Evolutionary conservation across 1,284 basidiomycete genomes (phyloP).

Genomic region (Thelephora terrestris): DNA sequence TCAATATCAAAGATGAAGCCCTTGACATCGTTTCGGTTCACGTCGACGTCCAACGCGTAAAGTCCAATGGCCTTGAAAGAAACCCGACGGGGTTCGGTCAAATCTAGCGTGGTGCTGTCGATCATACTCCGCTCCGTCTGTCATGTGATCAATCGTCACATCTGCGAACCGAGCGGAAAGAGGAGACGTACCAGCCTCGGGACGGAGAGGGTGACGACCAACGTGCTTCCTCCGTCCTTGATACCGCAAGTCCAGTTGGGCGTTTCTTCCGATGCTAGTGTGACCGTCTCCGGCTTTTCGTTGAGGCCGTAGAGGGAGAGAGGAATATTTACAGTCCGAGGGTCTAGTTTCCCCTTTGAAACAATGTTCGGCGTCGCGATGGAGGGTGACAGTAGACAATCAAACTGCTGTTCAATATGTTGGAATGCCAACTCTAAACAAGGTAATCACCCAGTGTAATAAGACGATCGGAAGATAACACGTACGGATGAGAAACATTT

Average conservation of each 20-base stretch:
- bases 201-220: conserved; percentile 39
- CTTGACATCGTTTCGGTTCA: conserved; percentile 31
- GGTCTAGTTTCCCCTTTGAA: conserved; percentile 50
- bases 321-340: conserved; percentile 48
- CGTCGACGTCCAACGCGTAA: not conserved
- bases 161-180: not conserved
- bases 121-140: no score
- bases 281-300: not conserved
- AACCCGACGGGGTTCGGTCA: no score
- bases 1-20: conserved; percentile 47
- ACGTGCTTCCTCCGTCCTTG: conserved; percentile 20
- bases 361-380: conserved; percentile 61
- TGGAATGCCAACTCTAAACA: conserved; percentile 53
- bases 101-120: no score
- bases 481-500: conserved; percentile 56
- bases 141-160: no score
- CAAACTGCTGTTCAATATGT: conserved; percentile 50
- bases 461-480: conserved; percentile 4
- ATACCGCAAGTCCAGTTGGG: not conserved
- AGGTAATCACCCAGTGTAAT: not conserved
- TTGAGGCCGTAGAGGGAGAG: conserved; percentile 22
- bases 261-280: not conserved
- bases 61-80: not conserved
- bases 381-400: conserved; percentile 47
- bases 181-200: conserved; percentile 38